Conservation (phyloP, 768 basidiomycete species). For the Phanerochaete sordida region DNA sequence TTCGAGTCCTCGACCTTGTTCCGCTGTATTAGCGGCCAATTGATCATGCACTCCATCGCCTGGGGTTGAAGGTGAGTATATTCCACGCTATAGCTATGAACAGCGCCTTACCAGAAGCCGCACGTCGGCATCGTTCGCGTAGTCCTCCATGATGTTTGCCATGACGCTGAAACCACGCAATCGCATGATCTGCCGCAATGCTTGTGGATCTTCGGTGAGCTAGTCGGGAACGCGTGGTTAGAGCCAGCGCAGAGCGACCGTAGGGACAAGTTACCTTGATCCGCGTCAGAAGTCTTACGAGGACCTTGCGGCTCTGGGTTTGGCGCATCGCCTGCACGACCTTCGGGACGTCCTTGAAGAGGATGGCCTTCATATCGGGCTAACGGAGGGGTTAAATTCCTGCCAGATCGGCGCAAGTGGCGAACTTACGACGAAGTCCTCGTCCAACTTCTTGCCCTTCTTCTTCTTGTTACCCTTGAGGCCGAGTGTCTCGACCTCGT, state of each 20-base stretch:
- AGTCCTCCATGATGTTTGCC: conserved; percentile 82
- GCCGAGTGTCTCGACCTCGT: conserved; percentile 79
- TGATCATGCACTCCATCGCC: conserved; percentile 63
- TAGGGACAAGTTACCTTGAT: conserved; percentile 55
- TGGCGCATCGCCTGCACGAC: conserved; percentile 90
- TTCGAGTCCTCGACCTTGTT: conserved; percentile 91
- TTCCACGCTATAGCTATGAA: no score
- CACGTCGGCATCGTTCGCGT: conserved; percentile 66
- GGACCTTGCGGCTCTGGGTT: conserved; percentile 76
- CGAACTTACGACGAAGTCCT: conserved; percentile 77
- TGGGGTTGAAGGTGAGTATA: no score
- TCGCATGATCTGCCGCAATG: conserved; percentile 83
- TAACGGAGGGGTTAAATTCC: conserved; percentile 27
- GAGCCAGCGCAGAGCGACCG: no score
- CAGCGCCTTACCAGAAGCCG: conserved; percentile 63
- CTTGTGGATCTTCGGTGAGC: conserved; percentile 82
- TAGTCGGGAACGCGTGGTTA: conserved; percentile 25
- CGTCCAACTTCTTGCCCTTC: conserved; percentile 90
- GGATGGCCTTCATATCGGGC: conserved; percentile 76
- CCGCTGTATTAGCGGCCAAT: conserved; percentile 79
- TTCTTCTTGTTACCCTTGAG: conserved; percentile 88
- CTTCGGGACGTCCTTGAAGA: conserved; percentile 81
- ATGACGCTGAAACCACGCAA: conserved; percentile 92
- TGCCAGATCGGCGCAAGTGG: neutral
- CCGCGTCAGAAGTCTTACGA: conserved; percentile 79